phyloP scores from a whole-genome alignment of 345 rosid genomes.

The Litchi chinensis region DNA sequence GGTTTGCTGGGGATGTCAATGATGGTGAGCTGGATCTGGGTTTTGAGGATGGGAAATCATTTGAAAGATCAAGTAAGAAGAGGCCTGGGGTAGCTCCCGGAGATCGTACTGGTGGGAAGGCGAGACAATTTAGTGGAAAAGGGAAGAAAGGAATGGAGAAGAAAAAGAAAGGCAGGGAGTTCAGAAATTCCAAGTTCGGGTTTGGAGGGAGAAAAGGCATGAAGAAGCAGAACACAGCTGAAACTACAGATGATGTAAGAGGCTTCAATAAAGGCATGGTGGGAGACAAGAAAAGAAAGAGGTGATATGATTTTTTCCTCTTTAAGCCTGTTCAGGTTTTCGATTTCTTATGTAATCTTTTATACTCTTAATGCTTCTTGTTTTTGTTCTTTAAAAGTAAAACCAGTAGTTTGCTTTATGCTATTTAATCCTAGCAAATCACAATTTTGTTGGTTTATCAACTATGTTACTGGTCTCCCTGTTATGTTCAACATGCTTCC shows the following conservation, averaged over 20 bases:
- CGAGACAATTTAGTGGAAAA: slow-evolving; percentile 26
- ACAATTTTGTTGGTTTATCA: not conserved
- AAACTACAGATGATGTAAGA: slow-evolving; percentile 45
- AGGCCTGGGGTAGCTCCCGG: slow-evolving; percentile 67
- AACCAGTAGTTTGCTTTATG: not conserved
- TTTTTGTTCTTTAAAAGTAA: not conserved
- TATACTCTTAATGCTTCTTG: not conserved
- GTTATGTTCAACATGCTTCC: slow-evolving; percentile 5
- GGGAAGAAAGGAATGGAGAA: slow-evolving; percentile 34
- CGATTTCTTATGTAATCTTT: not conserved
- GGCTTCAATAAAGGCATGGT: slow-evolving; percentile 38
- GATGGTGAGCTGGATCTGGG: slow-evolving; percentile 53
- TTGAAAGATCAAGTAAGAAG: slow-evolving; percentile 64
- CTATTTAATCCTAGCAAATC: not conserved
- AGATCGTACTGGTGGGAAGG: slow-evolving; percentile 72
- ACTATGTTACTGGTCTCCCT: not conserved
- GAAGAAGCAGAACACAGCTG: slow-evolving; percentile 69
- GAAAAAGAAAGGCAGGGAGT: slow-evolving; percentile 40
- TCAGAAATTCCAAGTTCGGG: slow-evolving; percentile 60
- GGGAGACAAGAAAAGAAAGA: slow-evolving; percentile 66
- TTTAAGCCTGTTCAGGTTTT: not conserved
- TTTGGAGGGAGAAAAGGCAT: slow-evolving; percentile 64
- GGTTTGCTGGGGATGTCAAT: slow-evolving; percentile 55
- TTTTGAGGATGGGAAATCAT: slow-evolving; percentile 63
- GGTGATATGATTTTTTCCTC: slow-evolving; percentile 24